Evolutionary conservation across 352 stramenopile species (phyloP).

Genomic region (Phytophthora brassicae): DNA sequence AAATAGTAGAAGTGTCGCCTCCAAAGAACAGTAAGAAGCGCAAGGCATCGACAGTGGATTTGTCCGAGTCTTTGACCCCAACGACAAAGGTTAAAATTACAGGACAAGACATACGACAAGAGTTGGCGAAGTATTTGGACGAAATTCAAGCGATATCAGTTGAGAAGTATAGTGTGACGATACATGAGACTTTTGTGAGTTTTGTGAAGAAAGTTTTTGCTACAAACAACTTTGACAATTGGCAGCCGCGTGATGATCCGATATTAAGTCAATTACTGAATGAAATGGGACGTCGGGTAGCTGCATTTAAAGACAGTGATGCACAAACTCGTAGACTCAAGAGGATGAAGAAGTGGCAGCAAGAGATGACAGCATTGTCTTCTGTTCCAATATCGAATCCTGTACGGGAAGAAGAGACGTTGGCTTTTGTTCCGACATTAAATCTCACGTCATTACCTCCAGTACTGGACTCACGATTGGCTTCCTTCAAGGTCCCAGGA

Average conservation of each 20-base stretch:
- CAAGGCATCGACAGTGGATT: slow-evolving; percentile 17
- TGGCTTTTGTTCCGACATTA: slow-evolving; percentile 14
- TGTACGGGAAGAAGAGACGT: background rate
- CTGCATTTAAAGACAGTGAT: slow-evolving; percentile 15
- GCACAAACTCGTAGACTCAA: slow-evolving; percentile 1
- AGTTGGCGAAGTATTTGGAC: slow-evolving; percentile 2
- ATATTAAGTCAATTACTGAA: slow-evolving; percentile 7
- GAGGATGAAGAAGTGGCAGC: background rate
- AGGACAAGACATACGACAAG: slow-evolving; percentile 1
- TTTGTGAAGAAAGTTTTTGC: slow-evolving; percentile 16
- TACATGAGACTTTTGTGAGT: slow-evolving; percentile 10
- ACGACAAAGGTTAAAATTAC: no score
- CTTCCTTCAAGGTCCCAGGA: background rate
- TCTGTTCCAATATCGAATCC: slow-evolving; percentile 12
- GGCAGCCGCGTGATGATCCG: slow-evolving; percentile 16
- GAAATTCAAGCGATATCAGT: slow-evolving; percentile 1
- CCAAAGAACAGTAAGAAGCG: slow-evolving; percentile 16
- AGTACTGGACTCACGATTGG: background rate
- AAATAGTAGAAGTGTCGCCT: slow-evolving; percentile 13
- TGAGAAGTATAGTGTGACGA: slow-evolving; percentile 5
- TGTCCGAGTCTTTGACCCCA: slow-evolving; percentile 6
- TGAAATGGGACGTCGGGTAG: slow-evolving; percentile 10
- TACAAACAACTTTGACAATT: slow-evolving; percentile 9
- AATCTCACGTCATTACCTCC: slow-evolving; percentile 17
- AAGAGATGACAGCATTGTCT: slow-evolving; percentile 14